These are phyloP conservation scores for Crucihimalaya himalaica DNA, from an alignment of 345 rosid genomes.

Conservation along the genomic window DNA sequence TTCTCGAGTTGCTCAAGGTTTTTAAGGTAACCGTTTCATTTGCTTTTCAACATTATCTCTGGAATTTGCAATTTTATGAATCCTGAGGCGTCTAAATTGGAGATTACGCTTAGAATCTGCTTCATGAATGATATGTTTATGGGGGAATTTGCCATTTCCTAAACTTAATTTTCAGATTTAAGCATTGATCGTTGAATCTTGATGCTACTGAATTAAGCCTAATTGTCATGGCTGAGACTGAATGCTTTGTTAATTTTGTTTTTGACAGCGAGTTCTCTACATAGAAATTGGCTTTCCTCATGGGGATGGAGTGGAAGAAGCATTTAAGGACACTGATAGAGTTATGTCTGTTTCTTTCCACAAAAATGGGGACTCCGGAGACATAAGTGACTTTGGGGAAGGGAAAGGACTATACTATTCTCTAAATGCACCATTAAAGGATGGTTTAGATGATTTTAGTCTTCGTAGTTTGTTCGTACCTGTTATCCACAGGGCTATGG, in stretches of 20 bases:
- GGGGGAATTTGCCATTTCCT: not conserved
- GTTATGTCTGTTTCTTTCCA: conserved; percentile 94
- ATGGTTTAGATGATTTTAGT: conserved; percentile 69
- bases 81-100: not conserved
- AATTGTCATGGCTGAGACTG: not conserved
- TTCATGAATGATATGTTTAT: no score
- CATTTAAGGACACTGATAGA: conserved; percentile 81
- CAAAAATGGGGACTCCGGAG: conserved; percentile 73
- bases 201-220: no score
- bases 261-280: conserved; percentile 67
- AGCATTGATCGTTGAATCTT: not conserved
- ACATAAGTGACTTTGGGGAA: conserved; percentile 48
- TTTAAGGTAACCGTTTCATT: conserved; percentile 56
- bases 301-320: conserved; percentile 92
- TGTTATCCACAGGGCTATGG: conserved; percentile 71
- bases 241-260: conserved; percentile 16
- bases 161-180: no score
- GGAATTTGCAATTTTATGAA: not conserved
- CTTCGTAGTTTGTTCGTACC: conserved; percentile 67
- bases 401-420: conserved; percentile 44
- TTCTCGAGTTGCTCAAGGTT: conserved; percentile 80
- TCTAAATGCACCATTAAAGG: conserved; percentile 73
- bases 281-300: conserved; percentile 89
- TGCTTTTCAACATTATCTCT: not conserved
- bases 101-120: not conserved